phyloP scores from a whole-genome alignment of 2,329 filamentous ascomycete species.

The Trichoderma afroharzianum region DNA sequence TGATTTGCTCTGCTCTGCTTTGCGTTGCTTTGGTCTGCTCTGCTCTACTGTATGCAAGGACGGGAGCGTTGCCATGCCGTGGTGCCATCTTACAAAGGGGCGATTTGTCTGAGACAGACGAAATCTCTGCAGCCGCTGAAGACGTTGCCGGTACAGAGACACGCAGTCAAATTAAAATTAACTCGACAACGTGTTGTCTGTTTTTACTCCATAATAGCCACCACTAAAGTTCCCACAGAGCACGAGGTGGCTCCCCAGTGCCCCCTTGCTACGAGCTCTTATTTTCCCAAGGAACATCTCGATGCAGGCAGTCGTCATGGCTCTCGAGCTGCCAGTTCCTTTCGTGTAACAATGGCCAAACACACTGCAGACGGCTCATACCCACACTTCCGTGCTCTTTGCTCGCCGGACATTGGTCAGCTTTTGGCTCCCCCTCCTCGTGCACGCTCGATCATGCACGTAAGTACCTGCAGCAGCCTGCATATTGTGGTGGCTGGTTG shows the following conservation, averaged over 20 bases:
- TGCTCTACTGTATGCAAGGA: not conserved
- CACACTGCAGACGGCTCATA: conserved; percentile 1
- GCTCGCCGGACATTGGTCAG: not conserved
- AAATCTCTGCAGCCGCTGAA: not conserved
- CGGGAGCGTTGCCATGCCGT: not conserved
- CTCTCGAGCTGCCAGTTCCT: not conserved
- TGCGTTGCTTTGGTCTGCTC: not conserved
- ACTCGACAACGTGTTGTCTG: not conserved
- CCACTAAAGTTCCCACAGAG: not conserved
- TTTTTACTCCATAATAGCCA: not conserved
- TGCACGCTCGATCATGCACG: conserved; percentile 14
- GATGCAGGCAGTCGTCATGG: not conserved
- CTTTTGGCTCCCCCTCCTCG: not conserved
- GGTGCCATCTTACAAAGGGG: not conserved
- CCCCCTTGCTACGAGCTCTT: not conserved
- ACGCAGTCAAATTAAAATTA: not conserved
- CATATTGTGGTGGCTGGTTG: conserved; percentile 5
- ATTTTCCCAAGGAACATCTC: not conserved
- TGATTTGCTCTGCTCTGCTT: not conserved
- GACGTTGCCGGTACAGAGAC: not conserved
- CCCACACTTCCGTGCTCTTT: not conserved
- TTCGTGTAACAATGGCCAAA: not conserved
- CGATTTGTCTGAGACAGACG: not conserved
- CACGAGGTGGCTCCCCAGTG: not conserved
- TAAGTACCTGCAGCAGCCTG: conserved; percentile 16